Evolutionary conservation across 2,329 filamentous ascomycete species (phyloP).

Genomic region (Exophiala sideris): DNA sequence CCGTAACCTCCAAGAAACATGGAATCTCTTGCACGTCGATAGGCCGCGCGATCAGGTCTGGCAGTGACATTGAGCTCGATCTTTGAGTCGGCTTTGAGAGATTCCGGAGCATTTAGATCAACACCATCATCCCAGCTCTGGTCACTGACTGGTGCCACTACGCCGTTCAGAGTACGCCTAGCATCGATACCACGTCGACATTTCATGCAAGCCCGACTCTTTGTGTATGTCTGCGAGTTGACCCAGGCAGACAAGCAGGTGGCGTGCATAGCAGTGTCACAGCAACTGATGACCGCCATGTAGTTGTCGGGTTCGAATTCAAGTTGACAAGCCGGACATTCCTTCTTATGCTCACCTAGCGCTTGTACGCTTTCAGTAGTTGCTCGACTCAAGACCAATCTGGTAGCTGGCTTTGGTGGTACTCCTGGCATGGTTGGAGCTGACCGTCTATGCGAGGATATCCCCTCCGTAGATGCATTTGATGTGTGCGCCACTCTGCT

Average conservation of each 20-base stretch:
- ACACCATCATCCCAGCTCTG: constrained; percentile 22
- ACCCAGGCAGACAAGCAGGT: constrained; percentile 26
- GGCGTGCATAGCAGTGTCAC: constrained; percentile 22
- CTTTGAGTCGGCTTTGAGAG: constrained; percentile 15
- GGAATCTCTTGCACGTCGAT: constrained; percentile 10
- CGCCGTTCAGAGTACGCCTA: constrained; percentile 18
- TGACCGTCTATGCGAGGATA: background rate
- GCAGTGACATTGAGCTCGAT: constrained; percentile 21
- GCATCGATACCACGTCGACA: constrained; percentile 24
- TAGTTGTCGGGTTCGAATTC: constrained; percentile 24
- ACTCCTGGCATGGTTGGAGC: background rate
- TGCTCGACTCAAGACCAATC: constrained; percentile 19
- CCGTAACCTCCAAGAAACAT: constrained; percentile 4
- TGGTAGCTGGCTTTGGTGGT: constrained; percentile 7
- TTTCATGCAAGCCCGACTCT: constrained; percentile 23
- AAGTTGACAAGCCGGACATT: constrained; percentile 25
- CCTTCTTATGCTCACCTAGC: constrained; percentile 22
- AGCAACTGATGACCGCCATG: constrained; percentile 24
- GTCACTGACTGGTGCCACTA: constrained; percentile 22
- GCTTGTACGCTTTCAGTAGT: constrained; percentile 16
- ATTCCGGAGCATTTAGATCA: constrained; percentile 21
- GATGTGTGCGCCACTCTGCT: background rate
- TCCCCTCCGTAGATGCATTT: background rate
- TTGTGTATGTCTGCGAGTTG: constrained; percentile 21
- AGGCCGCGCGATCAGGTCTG: constrained; percentile 13